These are phyloP conservation scores for Colletotrichum chlorophyti DNA, from an alignment of 2,329 filamentous ascomycete species.

Conservation along the genomic window DNA sequence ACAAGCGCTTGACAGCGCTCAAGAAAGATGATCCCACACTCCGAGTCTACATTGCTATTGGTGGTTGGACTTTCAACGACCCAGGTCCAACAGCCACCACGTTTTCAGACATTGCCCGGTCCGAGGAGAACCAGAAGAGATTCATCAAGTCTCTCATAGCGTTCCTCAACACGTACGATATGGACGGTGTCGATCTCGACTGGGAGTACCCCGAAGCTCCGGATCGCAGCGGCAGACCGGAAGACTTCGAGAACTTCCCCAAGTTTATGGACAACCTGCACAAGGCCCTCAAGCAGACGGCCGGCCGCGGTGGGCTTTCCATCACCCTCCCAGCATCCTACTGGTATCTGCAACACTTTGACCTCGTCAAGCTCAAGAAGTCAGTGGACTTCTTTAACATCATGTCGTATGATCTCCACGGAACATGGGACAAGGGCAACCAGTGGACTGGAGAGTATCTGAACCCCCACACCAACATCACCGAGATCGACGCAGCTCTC, in stretches of 20 bases:
- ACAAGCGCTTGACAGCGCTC: slow-evolving; percentile 38
- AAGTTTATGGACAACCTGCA: slow-evolving; percentile 30
- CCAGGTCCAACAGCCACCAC: slow-evolving; percentile 18
- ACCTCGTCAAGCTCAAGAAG: slow-evolving; percentile 29
- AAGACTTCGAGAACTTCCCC: slow-evolving; percentile 43
- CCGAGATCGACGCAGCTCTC: slow-evolving; percentile 48
- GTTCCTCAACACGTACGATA: slow-evolving; percentile 49
- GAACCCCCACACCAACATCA: slow-evolving; percentile 42
- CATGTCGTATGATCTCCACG: slow-evolving; percentile 19
- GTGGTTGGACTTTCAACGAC: slow-evolving; percentile 47
- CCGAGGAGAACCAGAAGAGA: slow-evolving; percentile 33
- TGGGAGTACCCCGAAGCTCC: slow-evolving; percentile 45
- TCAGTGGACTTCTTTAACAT: slow-evolving; percentile 50
- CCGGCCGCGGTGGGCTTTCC: slow-evolving; percentile 27
- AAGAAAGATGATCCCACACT: slow-evolving; percentile 38
- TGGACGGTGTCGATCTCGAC: slow-evolving; percentile 54
- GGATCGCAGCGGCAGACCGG: slow-evolving; percentile 42
- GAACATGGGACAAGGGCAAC: slow-evolving; percentile 38
- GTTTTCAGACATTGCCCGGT: slow-evolving; percentile 42
- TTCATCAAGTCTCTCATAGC: slow-evolving; percentile 45
- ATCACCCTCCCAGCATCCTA: slow-evolving; percentile 35
- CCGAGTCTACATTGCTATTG: slow-evolving; percentile 46
- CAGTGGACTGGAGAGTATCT: background rate
- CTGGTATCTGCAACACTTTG: slow-evolving; percentile 38
- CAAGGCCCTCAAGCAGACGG: slow-evolving; percentile 2